These are phyloP conservation scores for Podospora pseudopauciseta DNA, from an alignment of 495 filamentous ascomycete genomes.

Conservation along the genomic window DNA sequence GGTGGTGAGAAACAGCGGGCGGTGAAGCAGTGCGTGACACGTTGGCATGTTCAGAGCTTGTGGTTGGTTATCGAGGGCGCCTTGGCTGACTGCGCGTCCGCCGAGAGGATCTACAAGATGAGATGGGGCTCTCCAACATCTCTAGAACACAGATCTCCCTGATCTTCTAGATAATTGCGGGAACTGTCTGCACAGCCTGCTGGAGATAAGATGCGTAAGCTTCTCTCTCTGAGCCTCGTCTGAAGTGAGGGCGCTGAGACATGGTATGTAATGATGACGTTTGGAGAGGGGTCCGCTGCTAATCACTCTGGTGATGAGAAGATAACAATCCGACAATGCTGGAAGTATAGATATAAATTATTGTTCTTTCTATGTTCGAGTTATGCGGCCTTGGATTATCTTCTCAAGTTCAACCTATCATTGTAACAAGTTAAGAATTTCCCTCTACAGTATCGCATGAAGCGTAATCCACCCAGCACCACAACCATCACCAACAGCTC, in stretches of 20 bases:
- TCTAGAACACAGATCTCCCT: background rate
- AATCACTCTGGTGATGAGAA: background rate
- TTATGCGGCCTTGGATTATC: too few species aligned
- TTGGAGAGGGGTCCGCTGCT: background rate
- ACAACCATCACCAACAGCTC: too few species aligned
- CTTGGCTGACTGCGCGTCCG: background rate
- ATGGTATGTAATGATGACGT: background rate
- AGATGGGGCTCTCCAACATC: background rate
- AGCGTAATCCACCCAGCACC: too few species aligned
- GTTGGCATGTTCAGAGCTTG: background rate
- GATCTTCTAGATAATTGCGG: background rate
- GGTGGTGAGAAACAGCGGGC: background rate
- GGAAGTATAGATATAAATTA: too few species aligned
- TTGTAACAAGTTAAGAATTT: too few species aligned
- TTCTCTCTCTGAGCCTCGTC: background rate
- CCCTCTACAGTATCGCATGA: too few species aligned
- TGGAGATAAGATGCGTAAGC: background rate
- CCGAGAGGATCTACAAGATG: background rate
- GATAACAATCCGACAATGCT: too few species aligned
- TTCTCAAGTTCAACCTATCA: too few species aligned
- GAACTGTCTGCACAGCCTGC: background rate
- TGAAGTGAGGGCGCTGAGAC: background rate
- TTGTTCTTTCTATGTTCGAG: too few species aligned
- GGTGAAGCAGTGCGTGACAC: background rate
- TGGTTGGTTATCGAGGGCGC: background rate